Evolutionary conservation across 2,329 filamentous ascomycete species (phyloP).

Genomic region (Magnaporthiopsis rhizophila): DNA sequence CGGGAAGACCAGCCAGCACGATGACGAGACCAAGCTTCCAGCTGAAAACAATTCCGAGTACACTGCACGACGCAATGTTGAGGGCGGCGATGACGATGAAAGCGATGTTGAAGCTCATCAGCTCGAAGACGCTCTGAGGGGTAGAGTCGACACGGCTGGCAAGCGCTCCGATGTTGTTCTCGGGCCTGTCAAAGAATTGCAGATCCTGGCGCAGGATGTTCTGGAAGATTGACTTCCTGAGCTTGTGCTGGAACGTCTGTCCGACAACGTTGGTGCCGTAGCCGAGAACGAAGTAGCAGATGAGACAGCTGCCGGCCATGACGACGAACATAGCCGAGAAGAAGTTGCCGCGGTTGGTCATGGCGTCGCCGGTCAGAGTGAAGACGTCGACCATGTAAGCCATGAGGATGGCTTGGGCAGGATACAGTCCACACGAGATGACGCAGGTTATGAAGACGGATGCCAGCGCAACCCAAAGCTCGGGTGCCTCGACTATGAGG

Average conservation of each 20-base stretch:
- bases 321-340: constrained; percentile 46
- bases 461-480: constrained; percentile 12
- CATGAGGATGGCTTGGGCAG: constrained; percentile 35
- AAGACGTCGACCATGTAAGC: constrained; percentile 34
- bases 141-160: constrained; percentile 83
- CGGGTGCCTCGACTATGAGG: constrained; percentile 11
- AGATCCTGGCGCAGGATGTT: constrained; percentile 90
- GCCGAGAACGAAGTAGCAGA: constrained; percentile 34
- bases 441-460: constrained; percentile 16
- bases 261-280: constrained; percentile 22
- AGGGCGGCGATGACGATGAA: constrained; percentile 75
- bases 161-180: constrained; percentile 82
- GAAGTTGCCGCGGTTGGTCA: constrained; percentile 37
- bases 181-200: constrained; percentile 79
- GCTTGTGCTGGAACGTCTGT: constrained; percentile 19
- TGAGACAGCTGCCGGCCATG: constrained; percentile 30
- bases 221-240: constrained; percentile 52
- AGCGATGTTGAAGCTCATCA: constrained; percentile 80
- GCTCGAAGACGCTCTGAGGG: constrained; percentile 78
- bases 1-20: constrained; percentile 26
- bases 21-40: constrained; percentile 36
- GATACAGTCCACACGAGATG: constrained; percentile 23
- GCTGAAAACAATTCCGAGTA: constrained; percentile 32
- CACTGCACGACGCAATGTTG: constrained; percentile 67
- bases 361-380: constrained; percentile 19